A percentile compares a stretch with the other conserved stretches of the same genome.
Conservation (phyloP, 2,329 filamentous ascomycete genomes). For the Beauveria rudraprayagi region DNA sequence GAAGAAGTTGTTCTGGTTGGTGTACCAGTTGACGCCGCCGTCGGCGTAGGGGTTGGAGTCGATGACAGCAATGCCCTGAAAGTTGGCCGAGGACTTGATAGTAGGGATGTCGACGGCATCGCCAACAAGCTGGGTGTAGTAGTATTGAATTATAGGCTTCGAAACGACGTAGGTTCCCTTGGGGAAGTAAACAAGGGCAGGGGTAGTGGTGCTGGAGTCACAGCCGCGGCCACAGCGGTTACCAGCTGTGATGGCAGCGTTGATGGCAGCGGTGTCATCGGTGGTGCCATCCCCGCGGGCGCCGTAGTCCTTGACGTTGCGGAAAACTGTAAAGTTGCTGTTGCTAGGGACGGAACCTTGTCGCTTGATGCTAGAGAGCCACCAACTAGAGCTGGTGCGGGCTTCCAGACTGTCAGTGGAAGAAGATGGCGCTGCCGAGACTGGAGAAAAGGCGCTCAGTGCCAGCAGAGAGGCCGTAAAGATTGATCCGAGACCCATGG, state of each 20-base stretch:
- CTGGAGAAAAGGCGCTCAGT: slow-evolving; percentile 8
- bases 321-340: slow-evolving; percentile 60
- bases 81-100: slow-evolving; percentile 64
- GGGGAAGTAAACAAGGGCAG: slow-evolving; percentile 87
- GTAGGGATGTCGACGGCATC: slow-evolving; percentile 66
- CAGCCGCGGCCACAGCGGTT: slow-evolving; percentile 73
- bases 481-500: slow-evolving; percentile 11
- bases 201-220: slow-evolving; percentile 74
- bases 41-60: slow-evolving; percentile 77
- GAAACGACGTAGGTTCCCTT: slow-evolving; percentile 78
- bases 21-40: slow-evolving; percentile 63
- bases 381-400: slow-evolving; percentile 48
- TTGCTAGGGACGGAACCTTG: slow-evolving; percentile 55
- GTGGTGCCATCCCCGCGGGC: slow-evolving; percentile 59
- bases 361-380: slow-evolving; percentile 62
- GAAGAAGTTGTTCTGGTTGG: slow-evolving; percentile 80
- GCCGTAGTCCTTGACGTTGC: slow-evolving; percentile 70
- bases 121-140: slow-evolving; percentile 90
- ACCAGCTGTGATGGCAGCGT: slow-evolving; percentile 69
- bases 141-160: slow-evolving; percentile 71
- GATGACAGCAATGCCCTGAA: slow-evolving; percentile 80
- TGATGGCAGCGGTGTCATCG: slow-evolving; percentile 87
- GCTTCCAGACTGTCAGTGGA: slow-evolving; percentile 8
- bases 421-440: slow-evolving; percentile 10
- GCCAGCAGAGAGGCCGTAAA: slow-evolving; percentile 12